Evolutionary conservation across 2,329 filamentous ascomycete species (phyloP), one percentile per base, ranked within the genome.

Genomic region (Helotiales sp.): DNA sequence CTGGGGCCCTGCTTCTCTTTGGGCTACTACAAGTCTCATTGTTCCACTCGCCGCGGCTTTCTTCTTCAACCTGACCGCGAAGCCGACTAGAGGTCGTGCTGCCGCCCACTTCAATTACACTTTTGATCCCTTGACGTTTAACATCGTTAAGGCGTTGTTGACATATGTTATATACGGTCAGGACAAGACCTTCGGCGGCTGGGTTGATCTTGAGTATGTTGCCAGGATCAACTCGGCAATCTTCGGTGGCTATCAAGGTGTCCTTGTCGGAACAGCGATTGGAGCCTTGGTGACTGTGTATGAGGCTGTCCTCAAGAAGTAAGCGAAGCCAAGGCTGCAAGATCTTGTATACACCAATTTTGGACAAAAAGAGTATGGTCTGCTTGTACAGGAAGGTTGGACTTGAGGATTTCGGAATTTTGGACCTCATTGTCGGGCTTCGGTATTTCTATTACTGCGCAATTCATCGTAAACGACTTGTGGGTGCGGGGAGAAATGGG

Each of bases 81-180:
- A 81, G 40, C 77, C 79, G 22, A 50, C 62, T 36, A 65, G 53
- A 42, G 47, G 59, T 1, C 64, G 66, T 48, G 67, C 79, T 65
- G 57, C 77, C 72, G 67, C 73, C 72, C 70, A 72, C 46, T 71
- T 75, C 36, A 81, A 84, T 63, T 86, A 87, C 63, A 76, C 80
- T 5, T 85, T 93, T 63, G 95, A 99, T 72, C 93, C 93, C 3
- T 77, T 98, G 70, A 89, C 88, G 22, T 99, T 96, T 76, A 96
- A 93, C 77, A 86, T 98, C 57, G 85, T 85, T 67, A 96, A 96
- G 78, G 93, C 89, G 0, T 72, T 98, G 54, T 74, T 93, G 58
- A 86, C 90, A 7, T 96, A 89, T 73, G 81, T 93, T 31, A 86
- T 96, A 17, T 96, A 93, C 71, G 84, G 81, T 9, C 85, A 88